phyloP scores from a whole-genome alignment of 352 stramenopile species.

The Phytopythium delawarense region DNA sequence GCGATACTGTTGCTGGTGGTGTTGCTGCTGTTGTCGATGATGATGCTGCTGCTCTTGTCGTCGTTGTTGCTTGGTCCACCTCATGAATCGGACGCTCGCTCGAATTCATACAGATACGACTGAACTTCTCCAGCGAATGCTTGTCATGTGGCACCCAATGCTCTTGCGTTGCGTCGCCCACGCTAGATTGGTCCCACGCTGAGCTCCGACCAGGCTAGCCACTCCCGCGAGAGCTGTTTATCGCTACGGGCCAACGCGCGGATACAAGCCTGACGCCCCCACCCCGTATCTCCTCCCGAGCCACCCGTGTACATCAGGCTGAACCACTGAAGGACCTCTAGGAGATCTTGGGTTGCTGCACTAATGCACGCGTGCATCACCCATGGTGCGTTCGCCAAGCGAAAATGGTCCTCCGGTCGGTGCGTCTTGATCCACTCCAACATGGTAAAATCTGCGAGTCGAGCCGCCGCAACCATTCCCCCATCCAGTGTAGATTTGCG shows the following conservation, averaged over 20 bases:
- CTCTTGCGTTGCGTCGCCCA: no score
- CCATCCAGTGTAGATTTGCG: neutral
- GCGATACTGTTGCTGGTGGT: no score
- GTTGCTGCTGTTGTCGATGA: no score
- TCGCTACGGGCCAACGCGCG: neutral
- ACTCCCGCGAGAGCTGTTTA: neutral
- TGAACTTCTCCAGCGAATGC: no score
- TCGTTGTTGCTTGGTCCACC: no score
- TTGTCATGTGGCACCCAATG: no score
- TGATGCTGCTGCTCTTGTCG: no score
- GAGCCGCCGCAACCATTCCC: neutral
- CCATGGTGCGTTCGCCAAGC: neutral
- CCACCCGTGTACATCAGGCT: neutral
- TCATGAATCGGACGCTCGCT: no score
- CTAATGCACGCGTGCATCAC: neutral
- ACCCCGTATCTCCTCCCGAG: neutral
- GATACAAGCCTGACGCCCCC: neutral
- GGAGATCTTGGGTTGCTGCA: slow-evolving; percentile 9
- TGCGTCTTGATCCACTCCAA: neutral
- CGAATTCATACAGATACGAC: no score
- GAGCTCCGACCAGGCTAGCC: neutral
- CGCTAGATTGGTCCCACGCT: neutral
- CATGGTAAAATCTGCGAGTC: neutral
- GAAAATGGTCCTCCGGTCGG: neutral
- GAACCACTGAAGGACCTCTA: slow-evolving; percentile 12